Evolutionary conservation across 2,329 filamentous ascomycete species (phyloP).

Genomic region (Alternaria triticimaculans): DNA sequence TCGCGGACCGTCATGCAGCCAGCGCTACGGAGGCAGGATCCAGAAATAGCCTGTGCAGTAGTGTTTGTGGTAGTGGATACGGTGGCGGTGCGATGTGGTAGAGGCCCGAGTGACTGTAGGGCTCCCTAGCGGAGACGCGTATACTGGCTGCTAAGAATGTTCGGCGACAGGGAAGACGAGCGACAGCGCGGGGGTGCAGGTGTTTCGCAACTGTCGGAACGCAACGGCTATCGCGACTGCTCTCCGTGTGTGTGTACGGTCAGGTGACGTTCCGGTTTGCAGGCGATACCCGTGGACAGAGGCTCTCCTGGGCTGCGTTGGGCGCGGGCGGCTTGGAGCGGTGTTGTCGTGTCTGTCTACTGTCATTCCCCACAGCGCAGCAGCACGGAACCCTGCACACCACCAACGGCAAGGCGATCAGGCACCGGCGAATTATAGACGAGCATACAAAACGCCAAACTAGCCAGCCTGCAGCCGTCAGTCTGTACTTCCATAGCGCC

Average conservation of each 20-base stretch:
- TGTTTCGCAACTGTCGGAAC: conserved; percentile 30
- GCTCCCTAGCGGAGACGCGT: conserved; percentile 28
- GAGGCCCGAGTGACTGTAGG: conserved; percentile 9
- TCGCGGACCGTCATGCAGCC: conserved; percentile 28
- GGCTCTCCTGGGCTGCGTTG: background rate
- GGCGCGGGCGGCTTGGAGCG: conserved; percentile 4
- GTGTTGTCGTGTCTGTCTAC: conserved; percentile 14
- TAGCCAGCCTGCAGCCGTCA: conserved; percentile 6
- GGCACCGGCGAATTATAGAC: conserved; percentile 26
- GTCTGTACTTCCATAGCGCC: conserved; percentile 1
- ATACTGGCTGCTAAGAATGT: conserved; percentile 38
- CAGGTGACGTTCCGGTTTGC: background rate
- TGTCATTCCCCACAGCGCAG: conserved; percentile 7
- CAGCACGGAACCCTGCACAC: conserved; percentile 16
- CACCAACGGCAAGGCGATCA: conserved; percentile 18
- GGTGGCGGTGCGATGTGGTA: background rate
- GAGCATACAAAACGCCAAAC: conserved; percentile 1
- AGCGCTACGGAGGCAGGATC: conserved; percentile 1
- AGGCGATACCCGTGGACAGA: background rate
- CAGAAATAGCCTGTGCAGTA: conserved; percentile 7
- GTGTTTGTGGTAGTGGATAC: conserved; percentile 5
- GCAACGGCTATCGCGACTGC: conserved; percentile 1
- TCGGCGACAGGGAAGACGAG: conserved; percentile 25
- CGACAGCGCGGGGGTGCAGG: conserved; percentile 30
- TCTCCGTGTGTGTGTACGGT: background rate